Evolutionary conservation across 768 basidiomycete species (phyloP).

Genomic region (Lanmaoa pseudosensibilis): DNA sequence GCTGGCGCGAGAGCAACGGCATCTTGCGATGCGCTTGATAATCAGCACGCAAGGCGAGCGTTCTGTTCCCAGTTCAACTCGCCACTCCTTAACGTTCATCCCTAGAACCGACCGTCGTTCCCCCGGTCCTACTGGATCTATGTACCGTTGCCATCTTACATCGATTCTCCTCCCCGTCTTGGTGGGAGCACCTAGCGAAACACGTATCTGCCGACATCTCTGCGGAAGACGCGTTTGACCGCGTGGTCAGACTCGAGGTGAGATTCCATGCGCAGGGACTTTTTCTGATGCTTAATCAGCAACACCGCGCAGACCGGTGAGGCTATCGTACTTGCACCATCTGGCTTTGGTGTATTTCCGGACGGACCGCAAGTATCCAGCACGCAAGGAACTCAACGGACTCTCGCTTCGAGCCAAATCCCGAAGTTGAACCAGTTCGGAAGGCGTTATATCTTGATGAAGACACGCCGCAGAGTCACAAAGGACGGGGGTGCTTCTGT

Average conservation of each 20-base stretch:
- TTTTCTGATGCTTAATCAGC: not conserved
- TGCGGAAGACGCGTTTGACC: conserved; percentile 59
- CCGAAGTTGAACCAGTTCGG: conserved; percentile 49
- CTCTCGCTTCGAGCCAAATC: conserved; percentile 11
- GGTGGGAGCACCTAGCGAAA: conserved; percentile 69
- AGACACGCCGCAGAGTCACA: conserved; percentile 62
- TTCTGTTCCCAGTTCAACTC: not conserved
- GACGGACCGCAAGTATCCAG: conserved; percentile 5
- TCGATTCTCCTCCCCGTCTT: conserved; percentile 72
- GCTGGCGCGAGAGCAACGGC: conserved; percentile 67
- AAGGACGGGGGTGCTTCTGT: conserved; percentile 65
- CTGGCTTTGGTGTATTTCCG: conserved; percentile 51
- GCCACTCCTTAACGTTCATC: not conserved
- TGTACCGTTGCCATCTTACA: conserved; percentile 68
- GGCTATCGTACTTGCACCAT: conserved; percentile 67
- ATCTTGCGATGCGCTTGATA: conserved; percentile 68
- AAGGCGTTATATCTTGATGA: conserved; percentile 57
- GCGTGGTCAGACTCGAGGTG: conserved; percentile 65
- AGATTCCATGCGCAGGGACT: conserved; percentile 1
- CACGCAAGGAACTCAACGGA: conserved; percentile 8
- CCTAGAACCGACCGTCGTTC: conserved; percentile 71
- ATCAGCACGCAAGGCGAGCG: conserved; percentile 69
- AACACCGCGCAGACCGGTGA: conserved; percentile 57
- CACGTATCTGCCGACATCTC: conserved; percentile 68
- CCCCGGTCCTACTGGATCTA: conserved; percentile 63